A percentile compares a stretch with the other conserved stretches of the same genome.
Conservation (phyloP, 306 rosid species). For the Prunus fruticosa region DNA sequence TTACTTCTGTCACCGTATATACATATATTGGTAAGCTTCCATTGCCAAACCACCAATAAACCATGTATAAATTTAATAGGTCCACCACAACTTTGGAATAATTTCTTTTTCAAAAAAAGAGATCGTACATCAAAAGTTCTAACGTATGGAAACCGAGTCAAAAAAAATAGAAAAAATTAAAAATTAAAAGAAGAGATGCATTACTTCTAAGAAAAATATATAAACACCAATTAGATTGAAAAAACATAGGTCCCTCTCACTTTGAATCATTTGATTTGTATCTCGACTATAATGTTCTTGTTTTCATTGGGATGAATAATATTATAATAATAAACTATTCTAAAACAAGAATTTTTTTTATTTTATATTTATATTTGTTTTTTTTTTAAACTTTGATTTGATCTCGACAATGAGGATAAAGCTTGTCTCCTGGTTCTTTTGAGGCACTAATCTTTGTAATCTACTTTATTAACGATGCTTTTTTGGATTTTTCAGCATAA, state of each 20-base stretch:
- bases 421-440: neutral
- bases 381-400: neutral
- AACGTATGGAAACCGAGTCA: neutral
- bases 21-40: neutral
- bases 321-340: neutral
- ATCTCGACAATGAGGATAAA: neutral
- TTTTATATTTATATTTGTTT: neutral
- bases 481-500: slow-evolving; percentile 1
- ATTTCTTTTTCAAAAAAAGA: neutral
- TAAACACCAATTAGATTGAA: neutral
- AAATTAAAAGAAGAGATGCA: neutral
- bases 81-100: neutral
- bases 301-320: neutral
- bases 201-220: neutral
- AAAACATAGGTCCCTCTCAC: neutral
- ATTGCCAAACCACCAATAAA: neutral
- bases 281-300: neutral
- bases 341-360: neutral
- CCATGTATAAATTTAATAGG: neutral
- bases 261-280: neutral
- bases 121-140: neutral
- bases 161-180: neutral
- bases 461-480: neutral
- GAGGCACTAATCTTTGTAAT: neutral
- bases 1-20: too few relatives aligned